Conservation (phyloP, 441 rosid genomes). For the Bocquillonia castaneifolia region DNA sequence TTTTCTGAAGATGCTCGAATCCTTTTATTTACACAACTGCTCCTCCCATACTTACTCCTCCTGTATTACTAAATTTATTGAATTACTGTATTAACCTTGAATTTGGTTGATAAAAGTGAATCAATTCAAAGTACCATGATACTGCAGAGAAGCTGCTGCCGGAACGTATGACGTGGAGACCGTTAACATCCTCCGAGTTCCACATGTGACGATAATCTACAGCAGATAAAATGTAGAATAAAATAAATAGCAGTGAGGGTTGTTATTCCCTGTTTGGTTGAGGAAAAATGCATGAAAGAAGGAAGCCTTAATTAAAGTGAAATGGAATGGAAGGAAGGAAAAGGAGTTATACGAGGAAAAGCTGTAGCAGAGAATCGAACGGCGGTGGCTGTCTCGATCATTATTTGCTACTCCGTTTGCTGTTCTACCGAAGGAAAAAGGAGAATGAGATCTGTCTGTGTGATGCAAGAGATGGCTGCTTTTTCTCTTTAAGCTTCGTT, state of each 20-base stretch:
- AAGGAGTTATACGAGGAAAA: conserved; percentile 41
- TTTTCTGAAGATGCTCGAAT: conserved; percentile 61
- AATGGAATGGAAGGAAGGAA: not conserved
- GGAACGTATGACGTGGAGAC: conserved; percentile 34
- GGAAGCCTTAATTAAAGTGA: too few relatives aligned
- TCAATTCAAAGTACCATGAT: conserved; percentile 38
- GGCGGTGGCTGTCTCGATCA: conserved; percentile 64
- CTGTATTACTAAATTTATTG: too few relatives aligned
- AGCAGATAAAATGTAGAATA: conserved; percentile 10
- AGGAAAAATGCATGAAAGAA: conserved; percentile 31
- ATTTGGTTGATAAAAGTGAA: too few relatives aligned
- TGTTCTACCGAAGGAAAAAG: not conserved
- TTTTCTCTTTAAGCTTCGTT: too few relatives aligned
- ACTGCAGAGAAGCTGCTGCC: conserved; percentile 39
- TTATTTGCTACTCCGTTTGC: conserved; percentile 18
- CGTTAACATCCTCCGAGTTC: conserved; percentile 44
- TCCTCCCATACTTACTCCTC: conserved; percentile 42
- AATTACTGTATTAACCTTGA: too few relatives aligned
- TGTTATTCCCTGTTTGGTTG: conserved; percentile 18
- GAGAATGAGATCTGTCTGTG: conserved; percentile 13
- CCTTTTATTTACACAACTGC: conserved; percentile 37
- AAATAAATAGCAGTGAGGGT: not conserved
- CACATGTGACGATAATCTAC: conserved; percentile 49
- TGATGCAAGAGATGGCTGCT: conserved; percentile 19
- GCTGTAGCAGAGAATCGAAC: conserved; percentile 50